These are phyloP conservation scores for Gorgonomyces haynaldii DNA, from an alignment of 192 early-diverging fungal species.

Conservation along the genomic window DNA sequence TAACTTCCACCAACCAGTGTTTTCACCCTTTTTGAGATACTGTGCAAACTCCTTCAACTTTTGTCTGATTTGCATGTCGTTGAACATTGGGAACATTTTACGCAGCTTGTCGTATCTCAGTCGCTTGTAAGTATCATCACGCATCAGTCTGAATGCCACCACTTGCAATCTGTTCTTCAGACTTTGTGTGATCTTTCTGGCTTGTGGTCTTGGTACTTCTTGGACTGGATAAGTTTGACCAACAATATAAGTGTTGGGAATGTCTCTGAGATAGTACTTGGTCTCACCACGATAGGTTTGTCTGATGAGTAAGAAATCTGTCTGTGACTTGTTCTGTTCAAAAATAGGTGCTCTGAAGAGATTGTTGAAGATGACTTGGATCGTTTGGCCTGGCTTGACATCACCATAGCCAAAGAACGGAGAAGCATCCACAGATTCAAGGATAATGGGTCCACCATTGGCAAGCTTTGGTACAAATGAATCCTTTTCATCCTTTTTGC, in stretches of 20 bases:
- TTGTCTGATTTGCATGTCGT: slow-evolving; percentile 76
- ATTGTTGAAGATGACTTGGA: slow-evolving; percentile 88
- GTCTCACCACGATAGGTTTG: slow-evolving; percentile 65
- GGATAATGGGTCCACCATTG: slow-evolving; percentile 70
- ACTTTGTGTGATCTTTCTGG: slow-evolving; percentile 78
- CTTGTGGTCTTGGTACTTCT: slow-evolving; percentile 91
- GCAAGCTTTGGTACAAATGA: slow-evolving; percentile 58
- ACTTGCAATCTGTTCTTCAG: slow-evolving; percentile 81
- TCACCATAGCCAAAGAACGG: slow-evolving; percentile 95
- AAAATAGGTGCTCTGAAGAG: slow-evolving; percentile 89
- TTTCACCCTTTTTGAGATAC: slow-evolving; percentile 74
- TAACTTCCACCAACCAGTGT: slow-evolving; percentile 84
- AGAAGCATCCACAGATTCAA: slow-evolving; percentile 82
- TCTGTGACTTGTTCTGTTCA: slow-evolving; percentile 49
- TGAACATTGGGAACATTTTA: slow-evolving; percentile 75
- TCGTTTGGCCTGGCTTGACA: slow-evolving; percentile 77
- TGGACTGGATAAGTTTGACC: slow-evolving; percentile 91
- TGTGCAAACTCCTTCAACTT: slow-evolving; percentile 94
- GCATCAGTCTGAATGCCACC: slow-evolving; percentile 76
- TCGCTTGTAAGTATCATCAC: slow-evolving; percentile 59
- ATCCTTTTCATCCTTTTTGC: slow-evolving; percentile 78
- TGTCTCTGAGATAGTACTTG: slow-evolving; percentile 77
- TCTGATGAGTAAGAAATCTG: slow-evolving; percentile 79
- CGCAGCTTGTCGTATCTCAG: slow-evolving; percentile 67
- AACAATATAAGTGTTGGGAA: slow-evolving; percentile 69